Base-by-base conservation (phyloP, 257 asterid genomes). In the Hygrophila difformis region DNA sequence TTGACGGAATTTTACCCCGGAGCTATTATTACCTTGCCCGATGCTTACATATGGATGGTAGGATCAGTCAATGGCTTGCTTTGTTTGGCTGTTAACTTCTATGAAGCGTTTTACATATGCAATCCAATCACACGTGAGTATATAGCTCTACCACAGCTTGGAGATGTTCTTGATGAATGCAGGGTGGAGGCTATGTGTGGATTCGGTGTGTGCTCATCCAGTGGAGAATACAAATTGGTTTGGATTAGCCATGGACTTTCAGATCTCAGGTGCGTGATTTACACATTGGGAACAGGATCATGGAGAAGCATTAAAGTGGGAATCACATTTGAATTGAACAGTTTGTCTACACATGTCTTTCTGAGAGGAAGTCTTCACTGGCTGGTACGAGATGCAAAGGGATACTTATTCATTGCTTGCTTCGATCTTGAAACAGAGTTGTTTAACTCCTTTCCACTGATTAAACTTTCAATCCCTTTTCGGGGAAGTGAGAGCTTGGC, bases 61-160 rank as follows among this genome's bases (percentile, higher is more conserved):
- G 10, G 72, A 3, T 59, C 74, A 0, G 55, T 54, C 6, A 50
- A 67, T 26, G 77, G 73, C 12, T 28, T 70, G 42, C 33, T 70
- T 6, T 50, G 55, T n/a, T 42, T 70, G 16, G 3, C 2, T 4
- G 28, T 7, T 1, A 9, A 1, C 26, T 6, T 23, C 1, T 34
- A 12, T 1, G 59, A 57, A 12, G 16, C 15, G 28, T 20, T 61
- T 15, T 65, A 33, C 10, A 10, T 77, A 19, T 73, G 78, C 64
- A 73, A 77, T 48, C 81, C 78, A 12, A 59, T 53, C 55, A 66
- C 57, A 0, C 61, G 59, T 8, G 72, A 70, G 8, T 61, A 57
- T 15, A 47, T 13, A n/a, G 14, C 47, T 1, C 44, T 77, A 16
- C 70, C 53, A 5, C 2, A 2, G 18, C 68, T 50, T 12, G 21